phyloP scores from a whole-genome alignment of 2,329 filamentous ascomycete genomes.

The Fonsecaea nubica region DNA sequence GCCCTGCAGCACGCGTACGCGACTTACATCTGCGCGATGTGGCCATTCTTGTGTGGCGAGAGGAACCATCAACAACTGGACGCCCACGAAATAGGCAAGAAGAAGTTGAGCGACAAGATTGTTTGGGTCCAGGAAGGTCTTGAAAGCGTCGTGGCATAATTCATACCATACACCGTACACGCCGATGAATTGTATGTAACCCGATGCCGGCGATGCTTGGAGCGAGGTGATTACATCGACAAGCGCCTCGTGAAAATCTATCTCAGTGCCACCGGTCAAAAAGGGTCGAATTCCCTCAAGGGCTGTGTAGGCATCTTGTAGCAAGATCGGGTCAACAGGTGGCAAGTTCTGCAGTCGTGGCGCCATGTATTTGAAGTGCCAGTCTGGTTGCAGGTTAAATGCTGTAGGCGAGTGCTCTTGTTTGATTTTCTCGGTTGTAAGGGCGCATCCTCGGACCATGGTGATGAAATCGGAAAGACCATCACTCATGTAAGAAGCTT shows the following conservation, averaged over 20 bases:
- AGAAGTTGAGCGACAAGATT: slow-evolving; percentile 54
- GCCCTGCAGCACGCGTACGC: slow-evolving; percentile 32
- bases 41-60: slow-evolving; percentile 45
- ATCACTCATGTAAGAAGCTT: slow-evolving; percentile 46
- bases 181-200: slow-evolving; percentile 52
- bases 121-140: slow-evolving; percentile 51
- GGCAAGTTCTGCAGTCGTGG: slow-evolving; percentile 37
- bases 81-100: slow-evolving; percentile 56
- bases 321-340: slow-evolving; percentile 28
- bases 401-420: slow-evolving; percentile 39
- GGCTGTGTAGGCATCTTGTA: slow-evolving; percentile 35
- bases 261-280: slow-evolving; percentile 44
- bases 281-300: slow-evolving; percentile 40
- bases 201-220: slow-evolving; percentile 35
- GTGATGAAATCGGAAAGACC: slow-evolving; percentile 46
- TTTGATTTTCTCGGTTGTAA: slow-evolving; percentile 48
- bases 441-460: slow-evolving; percentile 46
- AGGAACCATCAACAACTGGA: slow-evolving; percentile 54
- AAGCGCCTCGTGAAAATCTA: slow-evolving; percentile 39
- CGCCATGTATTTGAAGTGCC: slow-evolving; percentile 39
- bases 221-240: slow-evolving; percentile 37
- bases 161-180: slow-evolving; percentile 51
- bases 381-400: slow-evolving; percentile 40
- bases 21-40: slow-evolving; percentile 30
- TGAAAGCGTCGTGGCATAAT: slow-evolving; percentile 51